phyloP scores from a whole-genome alignment of 2,329 filamentous ascomycete species.

The Epichloe hybrida region DNA sequence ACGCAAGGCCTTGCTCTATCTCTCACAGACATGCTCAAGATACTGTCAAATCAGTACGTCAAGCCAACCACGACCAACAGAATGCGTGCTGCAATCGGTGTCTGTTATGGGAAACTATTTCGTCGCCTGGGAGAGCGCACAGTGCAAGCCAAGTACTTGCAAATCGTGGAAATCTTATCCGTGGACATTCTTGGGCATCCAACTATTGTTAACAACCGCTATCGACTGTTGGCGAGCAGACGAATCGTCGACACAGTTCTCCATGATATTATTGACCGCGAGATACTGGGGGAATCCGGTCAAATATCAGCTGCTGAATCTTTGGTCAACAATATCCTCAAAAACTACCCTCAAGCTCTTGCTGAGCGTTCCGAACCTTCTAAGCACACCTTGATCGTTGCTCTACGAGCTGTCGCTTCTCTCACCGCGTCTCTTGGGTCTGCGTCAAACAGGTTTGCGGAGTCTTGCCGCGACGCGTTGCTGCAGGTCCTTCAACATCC shows the following conservation, averaged over 20 bases:
- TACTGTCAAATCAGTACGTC: conserved; percentile 69
- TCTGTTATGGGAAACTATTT: conserved; percentile 76
- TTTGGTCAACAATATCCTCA: conserved; percentile 77
- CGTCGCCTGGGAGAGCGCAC: conserved; percentile 65
- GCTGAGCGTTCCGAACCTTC: conserved; percentile 79
- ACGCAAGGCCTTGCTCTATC: conserved; percentile 60
- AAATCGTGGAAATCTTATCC: conserved; percentile 69
- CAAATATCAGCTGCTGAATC: conserved; percentile 71
- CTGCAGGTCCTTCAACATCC: conserved; percentile 87
- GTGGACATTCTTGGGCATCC: conserved; percentile 65
- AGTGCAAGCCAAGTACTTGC: conserved; percentile 71
- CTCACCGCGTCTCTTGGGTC: conserved; percentile 72
- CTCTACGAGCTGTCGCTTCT: conserved; percentile 66
- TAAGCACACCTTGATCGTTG: conserved; percentile 70
- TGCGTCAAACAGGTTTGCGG: conserved; percentile 65
- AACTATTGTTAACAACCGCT: conserved; percentile 70
- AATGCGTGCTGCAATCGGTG: conserved; percentile 66
- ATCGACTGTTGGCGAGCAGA: conserved; percentile 71
- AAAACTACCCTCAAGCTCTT: conserved; percentile 83
- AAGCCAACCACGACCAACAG: conserved; percentile 66
- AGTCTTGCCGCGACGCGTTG: conserved; percentile 72
- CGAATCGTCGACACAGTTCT: conserved; percentile 75
- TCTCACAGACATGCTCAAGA: conserved; percentile 63
- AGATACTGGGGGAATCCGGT: conserved; percentile 78
- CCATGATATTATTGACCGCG: conserved; percentile 67